Conservation (phyloP, 2,329 filamentous ascomycete genomes). For the Tolypocladium inflatum region DNA sequence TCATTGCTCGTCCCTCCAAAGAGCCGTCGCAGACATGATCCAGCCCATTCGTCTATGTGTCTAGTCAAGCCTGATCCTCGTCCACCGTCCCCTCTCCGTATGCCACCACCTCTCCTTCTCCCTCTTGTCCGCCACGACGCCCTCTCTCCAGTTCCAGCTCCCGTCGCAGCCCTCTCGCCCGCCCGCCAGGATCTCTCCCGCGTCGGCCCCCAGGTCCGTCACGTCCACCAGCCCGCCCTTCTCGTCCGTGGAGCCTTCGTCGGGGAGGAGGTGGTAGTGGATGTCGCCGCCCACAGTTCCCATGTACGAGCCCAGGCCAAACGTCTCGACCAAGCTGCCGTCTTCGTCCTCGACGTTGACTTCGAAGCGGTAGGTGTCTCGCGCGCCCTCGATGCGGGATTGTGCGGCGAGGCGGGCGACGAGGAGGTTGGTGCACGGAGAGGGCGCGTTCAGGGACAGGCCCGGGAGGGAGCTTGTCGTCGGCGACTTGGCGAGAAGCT, state of each 20-base stretch:
- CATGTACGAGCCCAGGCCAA: slow-evolving; percentile 50
- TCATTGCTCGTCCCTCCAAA: neutral
- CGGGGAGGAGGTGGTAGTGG: slow-evolving; percentile 49
- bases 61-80: slow-evolving; percentile 12
- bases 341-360: slow-evolving; percentile 48
- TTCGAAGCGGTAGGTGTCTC: slow-evolving; percentile 41
- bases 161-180: slow-evolving; percentile 34
- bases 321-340: slow-evolving; percentile 40
- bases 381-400: slow-evolving; percentile 50
- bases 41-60: too few relatives aligned
- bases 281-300: slow-evolving; percentile 51
- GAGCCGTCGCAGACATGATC: neutral
- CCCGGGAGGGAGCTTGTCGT: slow-evolving; percentile 23
- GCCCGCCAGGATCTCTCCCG: slow-evolving; percentile 32
- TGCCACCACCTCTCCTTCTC: slow-evolving; percentile 43
- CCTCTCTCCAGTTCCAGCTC: slow-evolving; percentile 33
- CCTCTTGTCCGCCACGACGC: slow-evolving; percentile 30
- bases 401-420: slow-evolving; percentile 55
- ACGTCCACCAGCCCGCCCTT: slow-evolving; percentile 46
- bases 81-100: slow-evolving; percentile 37
- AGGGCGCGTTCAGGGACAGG: slow-evolving; percentile 6
- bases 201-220: slow-evolving; percentile 36
- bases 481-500: slow-evolving; percentile 22
- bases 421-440: slow-evolving; percentile 34
- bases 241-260: slow-evolving; percentile 45